Base-by-base conservation (phyloP, 768 basidiomycete species). In the Hericium erinaceus region DNA sequence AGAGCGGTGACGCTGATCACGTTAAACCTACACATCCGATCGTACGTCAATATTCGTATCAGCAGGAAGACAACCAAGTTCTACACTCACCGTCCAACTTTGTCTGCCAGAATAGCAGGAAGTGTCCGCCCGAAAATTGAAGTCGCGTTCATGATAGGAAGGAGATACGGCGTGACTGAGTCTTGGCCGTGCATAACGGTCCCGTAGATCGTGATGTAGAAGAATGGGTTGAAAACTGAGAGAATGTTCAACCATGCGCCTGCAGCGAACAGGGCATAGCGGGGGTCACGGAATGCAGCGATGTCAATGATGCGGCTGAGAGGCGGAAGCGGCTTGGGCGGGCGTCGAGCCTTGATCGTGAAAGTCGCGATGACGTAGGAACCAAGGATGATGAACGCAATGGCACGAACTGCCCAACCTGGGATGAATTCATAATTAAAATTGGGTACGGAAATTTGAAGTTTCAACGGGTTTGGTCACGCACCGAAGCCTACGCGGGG, bases 141-240 rank as follows among this genome's bases (percentile, higher is more conserved):
- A 50, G 62, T 64, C 3, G 67, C 69, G 54, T 72, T 72, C 50
- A 72, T 61, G 54, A 71, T 67, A 3, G 70, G 63, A 7, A 72
- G 61, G 6, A 70, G 58, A 53, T 72, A 70, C 39, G 61, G 59
- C 13, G 67, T 56, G 37, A 67, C 52, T 24, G 41, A 58, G 37
- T 60, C 54, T 18, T 62, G 39, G 11, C 69, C 65, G 11, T 65
- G 64, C 3, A 64, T 59, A 59, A 61, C 65, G 22, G 58, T 54
- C 12, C 66, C 69, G 54, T 67, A 72, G 15, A 65, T 57, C 58
- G 68, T 61, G 33, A 72, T 69, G 66, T 72, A 72, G 61, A 68
- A 72, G 56, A 67, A 70, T 9, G 71, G 71, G 39, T 69, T 69
- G 64, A 70, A 70, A 8, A 57, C 22, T 37, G 38, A 22, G 12